Evolutionary conservation across 306 rosid species (phyloP).

Genomic region (Macrotyloma uniflorum): DNA sequence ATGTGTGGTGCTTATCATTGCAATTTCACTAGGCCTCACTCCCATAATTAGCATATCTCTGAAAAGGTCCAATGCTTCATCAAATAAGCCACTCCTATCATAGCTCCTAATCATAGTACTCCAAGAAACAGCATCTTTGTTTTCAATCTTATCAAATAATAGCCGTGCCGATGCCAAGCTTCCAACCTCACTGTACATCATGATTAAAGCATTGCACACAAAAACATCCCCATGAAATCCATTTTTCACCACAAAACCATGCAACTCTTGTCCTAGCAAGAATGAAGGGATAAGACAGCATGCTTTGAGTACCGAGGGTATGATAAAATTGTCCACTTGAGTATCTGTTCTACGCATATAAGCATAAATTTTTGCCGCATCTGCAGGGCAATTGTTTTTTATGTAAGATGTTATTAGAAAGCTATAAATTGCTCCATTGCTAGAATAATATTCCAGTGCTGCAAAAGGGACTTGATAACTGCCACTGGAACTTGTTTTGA

Average conservation of each 20-base stretch:
- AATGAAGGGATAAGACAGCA: conserved; percentile 46
- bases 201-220: conserved; percentile 65
- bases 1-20: conserved; percentile 55
- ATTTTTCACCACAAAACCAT: conserved; percentile 57
- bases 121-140: conserved; percentile 70
- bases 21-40: conserved; percentile 55
- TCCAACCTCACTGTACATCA: conserved; percentile 63
- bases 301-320: conserved; percentile 79
- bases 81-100: conserved; percentile 41
- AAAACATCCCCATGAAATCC: conserved; percentile 51
- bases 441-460: conserved; percentile 41
- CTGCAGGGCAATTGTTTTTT: conserved; percentile 49
- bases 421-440: conserved; percentile 53
- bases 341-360: conserved; percentile 52
- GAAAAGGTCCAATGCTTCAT: conserved; percentile 55
- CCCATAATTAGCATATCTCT: conserved; percentile 49
- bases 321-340: conserved; percentile 58
- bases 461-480: conserved; percentile 38
- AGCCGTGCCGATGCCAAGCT: conserved; percentile 44
- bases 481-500: conserved; percentile 53
- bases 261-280: conserved; percentile 55
- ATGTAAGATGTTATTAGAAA: conserved; percentile 67
- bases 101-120: conserved; percentile 64
- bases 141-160: conserved; percentile 55
- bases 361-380: conserved; percentile 47